Conservation (phyloP, 805 yeast species). For the Metschnikowia corniflorae region DNA sequence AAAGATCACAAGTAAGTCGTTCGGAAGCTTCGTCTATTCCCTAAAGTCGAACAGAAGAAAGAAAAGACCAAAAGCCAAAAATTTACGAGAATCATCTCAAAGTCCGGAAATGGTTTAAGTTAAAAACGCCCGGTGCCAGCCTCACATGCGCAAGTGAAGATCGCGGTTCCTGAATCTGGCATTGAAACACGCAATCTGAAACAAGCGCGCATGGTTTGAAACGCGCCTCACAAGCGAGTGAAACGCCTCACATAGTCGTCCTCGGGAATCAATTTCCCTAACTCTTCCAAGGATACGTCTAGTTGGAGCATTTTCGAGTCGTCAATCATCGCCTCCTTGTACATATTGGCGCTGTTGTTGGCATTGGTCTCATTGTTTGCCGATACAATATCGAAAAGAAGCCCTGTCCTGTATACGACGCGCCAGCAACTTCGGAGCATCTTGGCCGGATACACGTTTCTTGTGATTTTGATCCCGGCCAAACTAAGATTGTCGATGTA, state of each 20-base stretch:
- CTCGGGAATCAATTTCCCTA: conserved; percentile 28
- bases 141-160: no score
- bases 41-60: no score
- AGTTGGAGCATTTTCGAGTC: conserved; percentile 50
- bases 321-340: conserved; percentile 32
- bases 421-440: conserved; percentile 76
- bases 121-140: no score
- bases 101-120: no score
- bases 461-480: conserved; percentile 32
- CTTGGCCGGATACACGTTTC: conserved; percentile 57
- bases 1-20: no score
- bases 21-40: no score
- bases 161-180: conserved; percentile 7
- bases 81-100: no score
- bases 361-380: conserved; percentile 39
- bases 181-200: conserved; percentile 7
- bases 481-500: conserved; percentile 35
- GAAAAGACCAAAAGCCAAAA: no score
- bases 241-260: conserved; percentile 10
- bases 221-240: conserved; percentile 14
- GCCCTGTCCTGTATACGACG: conserved; percentile 50
- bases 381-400: conserved; percentile 48
- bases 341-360: conserved; percentile 25
- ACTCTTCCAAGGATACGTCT: conserved; percentile 51
- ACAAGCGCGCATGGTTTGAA: conserved; percentile 9